Conservation (phyloP, 2,329 filamentous ascomycete genomes). For the Akanthomyces uredinophilus region DNA sequence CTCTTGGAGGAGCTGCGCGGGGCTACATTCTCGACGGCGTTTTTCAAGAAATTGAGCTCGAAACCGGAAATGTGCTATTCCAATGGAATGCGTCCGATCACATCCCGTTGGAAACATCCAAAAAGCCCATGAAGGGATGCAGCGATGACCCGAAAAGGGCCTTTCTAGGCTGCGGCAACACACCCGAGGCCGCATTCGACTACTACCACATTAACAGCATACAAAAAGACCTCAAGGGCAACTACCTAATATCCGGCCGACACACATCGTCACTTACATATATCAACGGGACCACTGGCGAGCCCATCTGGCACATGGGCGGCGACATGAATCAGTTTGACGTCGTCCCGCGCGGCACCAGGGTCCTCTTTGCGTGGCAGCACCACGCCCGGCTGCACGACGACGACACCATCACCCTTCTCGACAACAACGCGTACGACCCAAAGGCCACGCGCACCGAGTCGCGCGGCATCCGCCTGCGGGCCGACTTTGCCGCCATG, state of each 20-base stretch:
- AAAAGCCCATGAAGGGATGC: slow-evolving; percentile 9
- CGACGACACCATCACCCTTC: slow-evolving; percentile 42
- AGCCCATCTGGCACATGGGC: slow-evolving; percentile 47
- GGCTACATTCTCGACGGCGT: slow-evolving; percentile 24
- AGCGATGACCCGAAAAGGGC: slow-evolving; percentile 14
- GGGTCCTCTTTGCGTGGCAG: slow-evolving; percentile 40
- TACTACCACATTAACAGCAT: slow-evolving; percentile 53
- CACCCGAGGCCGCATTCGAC: slow-evolving; percentile 36
- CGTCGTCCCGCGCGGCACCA: slow-evolving; percentile 26
- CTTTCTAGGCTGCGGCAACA: slow-evolving; percentile 20
- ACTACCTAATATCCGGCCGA: slow-evolving; percentile 47
- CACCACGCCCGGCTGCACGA: slow-evolving; percentile 44
- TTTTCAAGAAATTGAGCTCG: slow-evolving; percentile 41
- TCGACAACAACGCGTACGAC: slow-evolving; percentile 45
- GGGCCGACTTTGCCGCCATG: slow-evolving; percentile 37
- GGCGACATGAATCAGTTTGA: slow-evolving; percentile 37
- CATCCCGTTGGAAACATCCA: slow-evolving; percentile 12
- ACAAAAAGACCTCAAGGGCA: slow-evolving; percentile 41
- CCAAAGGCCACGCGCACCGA: not conserved
- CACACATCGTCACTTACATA: slow-evolving; percentile 40
- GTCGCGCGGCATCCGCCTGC: slow-evolving; percentile 43
- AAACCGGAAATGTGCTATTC: slow-evolving; percentile 41
- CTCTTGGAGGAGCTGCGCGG: slow-evolving; percentile 19
- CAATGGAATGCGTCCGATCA: slow-evolving; percentile 34
- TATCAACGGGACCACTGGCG: slow-evolving; percentile 40